phyloP scores from a whole-genome alignment of 495 filamentous ascomycete species.

The Cercophora newfieldiana region DNA sequence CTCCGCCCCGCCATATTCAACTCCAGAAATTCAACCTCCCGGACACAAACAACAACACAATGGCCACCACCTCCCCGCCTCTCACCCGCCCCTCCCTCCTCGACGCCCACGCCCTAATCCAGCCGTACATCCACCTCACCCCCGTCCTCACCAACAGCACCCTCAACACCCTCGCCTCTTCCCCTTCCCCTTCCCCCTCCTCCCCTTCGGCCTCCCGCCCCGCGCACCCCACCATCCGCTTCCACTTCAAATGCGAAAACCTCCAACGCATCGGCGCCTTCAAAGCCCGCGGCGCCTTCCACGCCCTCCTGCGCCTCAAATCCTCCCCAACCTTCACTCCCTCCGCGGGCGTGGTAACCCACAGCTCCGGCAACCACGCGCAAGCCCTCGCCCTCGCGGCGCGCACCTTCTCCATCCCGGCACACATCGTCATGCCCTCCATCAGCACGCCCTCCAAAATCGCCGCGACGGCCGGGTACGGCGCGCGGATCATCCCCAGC shows the following conservation, averaged over 20 bases:
- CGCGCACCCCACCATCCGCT: slow-evolving; percentile 59
- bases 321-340: slow-evolving; percentile 60
- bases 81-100: slow-evolving; percentile 70
- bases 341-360: slow-evolving; percentile 74
- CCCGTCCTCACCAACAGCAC: slow-evolving; percentile 77
- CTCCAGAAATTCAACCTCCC: not conserved
- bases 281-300: slow-evolving; percentile 88
- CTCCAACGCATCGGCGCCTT: slow-evolving; percentile 89
- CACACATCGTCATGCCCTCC: slow-evolving; percentile 86
- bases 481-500: slow-evolving; percentile 77
- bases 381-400: slow-evolving; percentile 92
- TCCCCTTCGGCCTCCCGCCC: not conserved
- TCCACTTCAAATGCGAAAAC: slow-evolving; percentile 98
- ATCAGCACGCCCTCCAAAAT: slow-evolving; percentile 86
- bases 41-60: slow-evolving; percentile 42
- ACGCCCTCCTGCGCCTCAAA: slow-evolving; percentile 75
- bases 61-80: slow-evolving; percentile 51
- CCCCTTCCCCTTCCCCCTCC: slow-evolving; percentile 22
- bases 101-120: slow-evolving; percentile 70
- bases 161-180: slow-evolving; percentile 70
- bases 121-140: slow-evolving; percentile 75
- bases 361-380: slow-evolving; percentile 96
- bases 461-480: slow-evolving; percentile 72
- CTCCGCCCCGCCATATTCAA: not conserved
- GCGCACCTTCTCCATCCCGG: slow-evolving; percentile 55